A percentile compares a stretch with the other conserved stretches of the same genome.
Conservation (phyloP, 345 rosid genomes). For the Schrenkiella parvula region DNA sequence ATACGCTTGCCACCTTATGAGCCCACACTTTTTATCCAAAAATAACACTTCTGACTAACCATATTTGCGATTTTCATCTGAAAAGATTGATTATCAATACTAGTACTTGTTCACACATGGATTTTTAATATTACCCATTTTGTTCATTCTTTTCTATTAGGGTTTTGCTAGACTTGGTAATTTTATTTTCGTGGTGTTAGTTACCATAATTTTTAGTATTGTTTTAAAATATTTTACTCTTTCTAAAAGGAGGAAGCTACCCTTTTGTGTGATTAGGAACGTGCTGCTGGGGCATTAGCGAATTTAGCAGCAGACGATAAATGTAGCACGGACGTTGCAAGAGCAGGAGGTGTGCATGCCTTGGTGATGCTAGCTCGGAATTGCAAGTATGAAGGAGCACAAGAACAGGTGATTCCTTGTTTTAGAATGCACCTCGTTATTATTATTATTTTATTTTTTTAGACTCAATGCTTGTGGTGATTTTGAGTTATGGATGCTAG, state of each 20-base stretch:
- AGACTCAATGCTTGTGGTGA: not conserved
- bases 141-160: not conserved
- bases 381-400: constrained; percentile 69
- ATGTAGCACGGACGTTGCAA: constrained; percentile 68
- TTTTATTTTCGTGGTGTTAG: not conserved
- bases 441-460: no score
- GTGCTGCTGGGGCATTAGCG: constrained; percentile 86
- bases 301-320: constrained; percentile 80
- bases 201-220: no score
- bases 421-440: not conserved
- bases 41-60: not conserved
- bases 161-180: not conserved
- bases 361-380: constrained; percentile 69
- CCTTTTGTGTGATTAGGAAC: constrained; percentile 45
- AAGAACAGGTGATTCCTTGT: constrained; percentile 51
- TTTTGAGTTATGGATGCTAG: not conserved
- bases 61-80: no score
- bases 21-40: not conserved
- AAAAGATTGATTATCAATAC: not conserved
- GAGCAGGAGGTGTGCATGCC: constrained; percentile 74
- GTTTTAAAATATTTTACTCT: not conserved
- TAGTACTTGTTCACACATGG: not conserved
- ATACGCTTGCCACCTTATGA: constrained; percentile 12
- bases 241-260: not conserved
- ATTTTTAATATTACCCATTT: not conserved